Evolutionary conservation across 2,329 filamentous ascomycete species (phyloP), one percentile per base, ranked within the genome.

Genomic region (Penicillium sp.): DNA sequence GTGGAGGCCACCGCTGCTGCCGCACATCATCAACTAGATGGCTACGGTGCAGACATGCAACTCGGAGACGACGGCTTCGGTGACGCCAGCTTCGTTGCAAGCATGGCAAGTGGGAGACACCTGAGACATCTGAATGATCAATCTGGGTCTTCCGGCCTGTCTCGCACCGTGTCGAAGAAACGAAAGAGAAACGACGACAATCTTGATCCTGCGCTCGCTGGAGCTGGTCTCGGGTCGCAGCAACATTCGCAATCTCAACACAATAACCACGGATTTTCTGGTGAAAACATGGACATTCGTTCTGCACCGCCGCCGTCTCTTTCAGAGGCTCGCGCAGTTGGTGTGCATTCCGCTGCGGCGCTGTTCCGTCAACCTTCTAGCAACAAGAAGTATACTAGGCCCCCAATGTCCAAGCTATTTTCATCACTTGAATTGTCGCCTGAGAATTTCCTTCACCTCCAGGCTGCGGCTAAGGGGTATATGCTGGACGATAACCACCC

Each of bases 321-420:
- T 18, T 68, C 70, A 2, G 74, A 79, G 54, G 74, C 76, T 41
- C 76, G 76, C 28, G 72, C 77, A 20, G 74, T 75, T 33, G 79
- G 78, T 43, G 72, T 81, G 5, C 78, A 81, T 64, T 80, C 75
- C n/a, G 75, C 79, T 1, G 77, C 77, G 0, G 79, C 80, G 3
- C 69, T 82, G 9, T 82, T 82, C 56, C 74, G 80, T 11, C 73
- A 76, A 40, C 73, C 74, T 4, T 77, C 75, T 3, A 71, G 72
- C 30, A 74, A 76, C 45, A 81, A 81, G 63, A 83, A 83, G 59
- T 78, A 81, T 59, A 83, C 80, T 1, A 76, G 81, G 0, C 80
- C 80, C 18, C 79, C 81, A 4, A 81, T 83, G 72, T 81, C 79
- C 36, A 82, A 81, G 53, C 70, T 84, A 33, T 83, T 81, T 58